phyloP scores from a whole-genome alignment of 257 asterid species.

The Paraleonurus japonicus region DNA sequence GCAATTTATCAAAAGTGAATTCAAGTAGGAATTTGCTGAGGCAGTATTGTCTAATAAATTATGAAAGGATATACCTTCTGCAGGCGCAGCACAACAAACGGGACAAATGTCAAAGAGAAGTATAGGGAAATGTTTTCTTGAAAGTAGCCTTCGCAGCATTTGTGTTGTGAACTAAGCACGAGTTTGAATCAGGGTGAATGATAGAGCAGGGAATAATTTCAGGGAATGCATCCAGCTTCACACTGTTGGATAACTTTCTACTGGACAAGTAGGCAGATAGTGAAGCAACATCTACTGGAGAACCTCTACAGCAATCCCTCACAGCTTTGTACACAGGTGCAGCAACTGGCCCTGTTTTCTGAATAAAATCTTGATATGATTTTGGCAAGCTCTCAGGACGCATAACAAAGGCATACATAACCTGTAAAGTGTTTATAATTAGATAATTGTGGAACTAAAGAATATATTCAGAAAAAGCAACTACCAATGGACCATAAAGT shows the following conservation, averaged over 20 bases:
- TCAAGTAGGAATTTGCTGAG: neutral
- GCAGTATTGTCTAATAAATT: slow-evolving; percentile 15
- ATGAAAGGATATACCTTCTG: slow-evolving; percentile 68
- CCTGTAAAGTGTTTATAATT: slow-evolving; percentile 45
- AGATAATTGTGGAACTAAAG: slow-evolving; percentile 20
- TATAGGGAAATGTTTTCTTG: slow-evolving; percentile 96
- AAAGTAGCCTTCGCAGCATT: slow-evolving; percentile 80
- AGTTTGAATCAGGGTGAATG: slow-evolving; percentile 77
- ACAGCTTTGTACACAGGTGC: slow-evolving; percentile 96
- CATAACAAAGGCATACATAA: slow-evolving; percentile 98
- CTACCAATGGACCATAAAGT: slow-evolving; percentile 10
- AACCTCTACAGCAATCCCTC: slow-evolving; percentile 95
- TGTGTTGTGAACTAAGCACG: slow-evolving; percentile 82
- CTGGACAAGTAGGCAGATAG: slow-evolving; percentile 64
- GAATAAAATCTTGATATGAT: slow-evolving; percentile 94
- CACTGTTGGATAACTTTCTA: slow-evolving; percentile 38
- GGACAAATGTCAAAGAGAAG: slow-evolving; percentile 97
- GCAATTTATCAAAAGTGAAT: neutral
- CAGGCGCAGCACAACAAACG: slow-evolving; percentile 86
- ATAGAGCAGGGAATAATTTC: slow-evolving; percentile 82
- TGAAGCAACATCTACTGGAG: slow-evolving; percentile 70
- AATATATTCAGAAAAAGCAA: neutral
- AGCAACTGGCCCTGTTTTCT: slow-evolving; percentile 98
- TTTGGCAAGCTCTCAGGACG: slow-evolving; percentile 99
- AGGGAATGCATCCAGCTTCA: slow-evolving; percentile 76